phyloP scores from a whole-genome alignment of 768 basidiomycete genomes.

The Auriscalpium vulgare region DNA sequence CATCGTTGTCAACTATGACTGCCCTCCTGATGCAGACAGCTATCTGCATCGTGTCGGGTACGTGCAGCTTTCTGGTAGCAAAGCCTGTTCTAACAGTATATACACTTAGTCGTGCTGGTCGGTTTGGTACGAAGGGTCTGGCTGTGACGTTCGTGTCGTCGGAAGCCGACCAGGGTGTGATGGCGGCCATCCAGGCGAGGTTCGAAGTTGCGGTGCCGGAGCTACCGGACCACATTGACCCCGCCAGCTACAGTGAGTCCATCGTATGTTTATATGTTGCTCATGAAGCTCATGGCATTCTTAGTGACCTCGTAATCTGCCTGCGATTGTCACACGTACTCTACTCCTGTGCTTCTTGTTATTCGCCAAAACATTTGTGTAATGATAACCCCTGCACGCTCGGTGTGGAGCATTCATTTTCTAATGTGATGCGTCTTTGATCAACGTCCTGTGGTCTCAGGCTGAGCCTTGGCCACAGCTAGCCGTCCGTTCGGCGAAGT shows the following conservation, averaged over 20 bases:
- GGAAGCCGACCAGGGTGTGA: constrained; percentile 88
- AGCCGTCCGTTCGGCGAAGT: too few species aligned
- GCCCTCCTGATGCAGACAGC: constrained; percentile 93
- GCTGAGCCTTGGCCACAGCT: too few species aligned
- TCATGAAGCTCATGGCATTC: background rate
- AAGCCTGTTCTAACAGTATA: background rate
- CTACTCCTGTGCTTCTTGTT: too few species aligned
- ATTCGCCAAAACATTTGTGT: too few species aligned
- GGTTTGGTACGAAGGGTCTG: constrained; percentile 98
- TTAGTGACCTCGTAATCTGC: background rate
- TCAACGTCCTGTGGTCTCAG: too few species aligned
- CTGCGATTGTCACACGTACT: too few species aligned
- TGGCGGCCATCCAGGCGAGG: constrained; percentile 88
- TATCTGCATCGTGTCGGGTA: constrained; percentile 98
- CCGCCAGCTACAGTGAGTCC: constrained; percentile 87
- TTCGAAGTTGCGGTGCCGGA: constrained; percentile 98
- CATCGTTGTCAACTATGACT: constrained; percentile 99
- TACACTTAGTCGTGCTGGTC: constrained; percentile 80
- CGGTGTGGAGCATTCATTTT: too few species aligned
- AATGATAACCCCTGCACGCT: too few species aligned
- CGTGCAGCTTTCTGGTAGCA: constrained; percentile 16
- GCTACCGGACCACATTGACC: constrained; percentile 88
- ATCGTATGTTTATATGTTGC: background rate
- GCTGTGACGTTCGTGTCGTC: constrained; percentile 95
- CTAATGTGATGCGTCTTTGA: too few species aligned